phyloP scores from a whole-genome alignment of 805 yeast genomes.

The Lipomyces sp. region DNA sequence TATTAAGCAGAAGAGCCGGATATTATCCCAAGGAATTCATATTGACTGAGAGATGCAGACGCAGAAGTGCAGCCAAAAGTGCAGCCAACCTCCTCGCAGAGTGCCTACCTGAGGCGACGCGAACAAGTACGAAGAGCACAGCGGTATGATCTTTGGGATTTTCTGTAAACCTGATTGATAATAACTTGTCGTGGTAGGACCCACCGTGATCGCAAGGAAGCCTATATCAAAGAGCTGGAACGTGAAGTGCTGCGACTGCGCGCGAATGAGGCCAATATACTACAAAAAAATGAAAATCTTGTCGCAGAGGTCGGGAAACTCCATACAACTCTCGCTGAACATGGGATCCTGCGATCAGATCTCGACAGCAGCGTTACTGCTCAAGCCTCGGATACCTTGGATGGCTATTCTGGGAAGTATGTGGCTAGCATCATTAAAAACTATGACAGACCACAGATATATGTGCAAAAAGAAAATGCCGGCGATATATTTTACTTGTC shows the following conservation, averaged over 20 bases:
- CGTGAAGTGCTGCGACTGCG: conserved; percentile 1
- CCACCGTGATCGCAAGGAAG: conserved; percentile 8
- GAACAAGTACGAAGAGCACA: conserved; percentile 6
- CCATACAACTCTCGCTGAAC: not conserved
- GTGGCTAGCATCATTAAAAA: not conserved
- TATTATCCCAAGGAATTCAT: not conserved
- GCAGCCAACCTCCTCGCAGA: not conserved
- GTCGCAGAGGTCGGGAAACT: not conserved
- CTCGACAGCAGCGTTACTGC: not conserved
- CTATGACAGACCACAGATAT: conserved; percentile 1
- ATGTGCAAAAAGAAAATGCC: not conserved
- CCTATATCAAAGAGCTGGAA: not conserved
- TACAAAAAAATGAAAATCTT: not conserved
- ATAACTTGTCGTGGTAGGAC: conserved; percentile 5
- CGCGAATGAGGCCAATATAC: conserved; percentile 3
- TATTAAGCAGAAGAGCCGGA: too few species aligned
- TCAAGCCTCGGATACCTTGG: conserved; percentile 1
- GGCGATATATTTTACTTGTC: not conserved
- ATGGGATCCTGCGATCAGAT: not conserved
- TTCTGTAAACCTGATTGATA: not conserved
- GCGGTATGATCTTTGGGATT: not conserved
- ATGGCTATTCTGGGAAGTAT: not conserved
- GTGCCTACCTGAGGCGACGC: not conserved
- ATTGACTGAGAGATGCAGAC: not conserved
- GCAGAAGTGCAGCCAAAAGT: conserved; percentile 3